Evolutionary conservation across 257 asterid species (phyloP).

Genomic region (Fraxinus quadrangulata): DNA sequence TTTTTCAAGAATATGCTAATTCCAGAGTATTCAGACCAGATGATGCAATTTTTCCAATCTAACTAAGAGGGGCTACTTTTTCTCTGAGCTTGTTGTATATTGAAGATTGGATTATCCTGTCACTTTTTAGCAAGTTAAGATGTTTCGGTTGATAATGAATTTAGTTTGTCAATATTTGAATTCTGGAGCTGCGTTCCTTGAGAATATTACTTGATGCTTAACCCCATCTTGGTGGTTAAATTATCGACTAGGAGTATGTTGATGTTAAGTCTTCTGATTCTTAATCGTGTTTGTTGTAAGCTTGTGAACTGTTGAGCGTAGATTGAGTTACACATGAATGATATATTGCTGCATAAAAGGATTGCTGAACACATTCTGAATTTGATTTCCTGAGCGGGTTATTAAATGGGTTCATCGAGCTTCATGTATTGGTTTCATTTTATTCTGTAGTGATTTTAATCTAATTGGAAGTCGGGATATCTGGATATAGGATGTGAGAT

Average conservation of each 20-base stretch:
- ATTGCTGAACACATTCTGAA: neutral
- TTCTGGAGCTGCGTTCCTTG: neutral
- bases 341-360: neutral
- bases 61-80: neutral
- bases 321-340: neutral
- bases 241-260: neutral
- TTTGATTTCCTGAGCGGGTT: neutral
- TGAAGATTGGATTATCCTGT: constrained; percentile 2
- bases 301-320: neutral
- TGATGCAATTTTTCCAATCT: neutral
- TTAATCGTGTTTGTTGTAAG: neutral
- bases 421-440: neutral
- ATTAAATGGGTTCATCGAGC: neutral
- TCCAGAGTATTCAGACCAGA: constrained; percentile 7
- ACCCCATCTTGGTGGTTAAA: neutral
- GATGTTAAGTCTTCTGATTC: neutral
- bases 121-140: constrained; percentile 2
- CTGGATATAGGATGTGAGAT: neutral
- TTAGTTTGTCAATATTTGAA: neutral
- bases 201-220: neutral
- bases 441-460: neutral
- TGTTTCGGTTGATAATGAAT: neutral
- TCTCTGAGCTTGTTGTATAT: neutral
- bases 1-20: constrained; percentile 1
- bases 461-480: neutral